These are phyloP conservation scores for Heritiera fomes DNA, from an alignment of 345 rosid genomes.

Conservation along the genomic window DNA sequence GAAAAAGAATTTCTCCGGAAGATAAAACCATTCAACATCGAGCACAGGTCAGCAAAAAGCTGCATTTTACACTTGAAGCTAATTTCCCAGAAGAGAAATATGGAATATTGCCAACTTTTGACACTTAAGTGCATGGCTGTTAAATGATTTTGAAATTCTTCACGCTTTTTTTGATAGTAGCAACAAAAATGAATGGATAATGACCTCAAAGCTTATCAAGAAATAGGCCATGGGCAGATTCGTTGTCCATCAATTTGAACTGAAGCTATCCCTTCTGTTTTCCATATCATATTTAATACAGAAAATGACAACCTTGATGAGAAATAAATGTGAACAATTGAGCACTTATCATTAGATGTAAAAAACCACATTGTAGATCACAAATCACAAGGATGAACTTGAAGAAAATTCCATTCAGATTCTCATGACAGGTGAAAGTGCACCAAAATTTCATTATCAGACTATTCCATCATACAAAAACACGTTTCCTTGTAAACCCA, in stretches of 20 bases:
- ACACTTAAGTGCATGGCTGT: background rate
- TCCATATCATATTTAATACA: background rate
- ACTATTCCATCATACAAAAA: background rate
- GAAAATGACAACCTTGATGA: constrained; percentile 13
- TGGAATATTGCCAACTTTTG: background rate
- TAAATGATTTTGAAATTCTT: constrained; percentile 1
- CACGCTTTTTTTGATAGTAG: background rate
- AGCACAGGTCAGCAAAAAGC: background rate
- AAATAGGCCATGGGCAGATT: constrained; percentile 11
- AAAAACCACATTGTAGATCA: constrained; percentile 7
- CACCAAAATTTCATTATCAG: constrained; percentile 1
- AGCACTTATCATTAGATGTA: background rate
- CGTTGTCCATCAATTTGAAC: background rate
- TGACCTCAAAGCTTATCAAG: constrained; percentile 21
- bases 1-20: background rate
- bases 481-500: background rate
- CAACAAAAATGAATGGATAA: constrained; percentile 6
- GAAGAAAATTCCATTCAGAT: background rate
- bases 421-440: background rate
- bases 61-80: background rate
- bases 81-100: constrained; percentile 8
- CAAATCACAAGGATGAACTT: constrained; percentile 10
- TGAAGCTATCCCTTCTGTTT: background rate
- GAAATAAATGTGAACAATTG: constrained; percentile 14
- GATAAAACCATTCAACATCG: background rate